A percentile compares a stretch with the other conserved stretches of the same genome.
Conservation (phyloP, 2,329 filamentous ascomycete genomes). For the Beauveria scarabaeidicola region DNA sequence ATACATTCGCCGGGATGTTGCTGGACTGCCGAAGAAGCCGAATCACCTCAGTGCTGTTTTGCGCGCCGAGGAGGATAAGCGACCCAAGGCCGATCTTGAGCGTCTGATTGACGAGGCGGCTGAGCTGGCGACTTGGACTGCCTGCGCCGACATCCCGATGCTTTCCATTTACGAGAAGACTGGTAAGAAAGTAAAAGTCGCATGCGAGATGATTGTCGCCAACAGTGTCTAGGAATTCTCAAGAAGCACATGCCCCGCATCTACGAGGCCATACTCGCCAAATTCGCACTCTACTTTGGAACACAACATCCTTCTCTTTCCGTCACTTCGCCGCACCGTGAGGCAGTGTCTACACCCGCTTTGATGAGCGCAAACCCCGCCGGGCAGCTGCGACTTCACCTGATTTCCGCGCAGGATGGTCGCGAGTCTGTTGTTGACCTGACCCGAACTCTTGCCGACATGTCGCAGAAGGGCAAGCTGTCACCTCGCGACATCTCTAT, state of each 20-base stretch:
- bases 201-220: conserved; percentile 2
- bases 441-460: conserved; percentile 86
- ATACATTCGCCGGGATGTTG: conserved; percentile 81
- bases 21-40: conserved; percentile 63
- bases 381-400: conserved; percentile 52
- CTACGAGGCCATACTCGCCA: conserved; percentile 69
- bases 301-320: conserved; percentile 62
- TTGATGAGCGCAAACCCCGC: conserved; percentile 21
- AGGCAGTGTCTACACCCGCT: conserved; percentile 24
- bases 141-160: conserved; percentile 77
- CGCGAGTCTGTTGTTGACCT: conserved; percentile 91
- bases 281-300: conserved; percentile 83
- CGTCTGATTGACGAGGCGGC: conserved; percentile 82
- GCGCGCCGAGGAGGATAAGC: conserved; percentile 60
- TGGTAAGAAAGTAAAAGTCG: conserved; percentile 44
- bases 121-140: conserved; percentile 88
- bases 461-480: conserved; percentile 86
- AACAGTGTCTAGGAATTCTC: conserved; percentile 57
- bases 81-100: conserved; percentile 67
- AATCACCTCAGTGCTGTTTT: conserved; percentile 83
- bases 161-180: conserved; percentile 89
- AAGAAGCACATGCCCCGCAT: conserved; percentile 85
- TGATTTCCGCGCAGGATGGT: conserved; percentile 82
- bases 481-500: conserved; percentile 71
- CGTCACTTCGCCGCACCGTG: conserved; percentile 35